Percentiles rank a stretch among this genome's conserved stretches.
phyloP scores from a whole-genome alignment of 768 basidiomycete species.

The Strobilomyces echinocephalus region DNA sequence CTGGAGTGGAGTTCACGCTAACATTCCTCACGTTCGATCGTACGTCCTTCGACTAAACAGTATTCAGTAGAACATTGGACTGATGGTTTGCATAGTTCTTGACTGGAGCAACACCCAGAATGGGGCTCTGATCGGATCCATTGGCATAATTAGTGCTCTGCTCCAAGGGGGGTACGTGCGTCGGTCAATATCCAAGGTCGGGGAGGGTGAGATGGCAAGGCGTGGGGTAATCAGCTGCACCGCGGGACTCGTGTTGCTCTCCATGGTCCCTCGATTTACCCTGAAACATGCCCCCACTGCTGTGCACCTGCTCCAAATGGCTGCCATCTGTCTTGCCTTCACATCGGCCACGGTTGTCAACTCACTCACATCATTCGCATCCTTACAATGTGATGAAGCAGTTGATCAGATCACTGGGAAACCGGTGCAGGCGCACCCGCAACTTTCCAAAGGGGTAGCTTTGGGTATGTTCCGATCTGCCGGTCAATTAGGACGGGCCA shows the following conservation, averaged over 20 bases:
- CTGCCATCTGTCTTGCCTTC: conserved; percentile 84
- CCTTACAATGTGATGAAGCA: conserved; percentile 81
- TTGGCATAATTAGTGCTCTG: conserved; percentile 85
- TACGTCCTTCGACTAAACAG: conserved; percentile 41
- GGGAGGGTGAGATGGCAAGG: conserved; percentile 80
- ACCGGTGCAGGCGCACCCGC: conserved; percentile 49
- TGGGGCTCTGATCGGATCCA: conserved; percentile 76
- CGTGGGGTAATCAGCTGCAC: conserved; percentile 75
- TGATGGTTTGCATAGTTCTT: conserved; percentile 49
- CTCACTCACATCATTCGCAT: conserved; percentile 85
- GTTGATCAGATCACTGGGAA: conserved; percentile 56
- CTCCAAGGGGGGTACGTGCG: conserved; percentile 95
- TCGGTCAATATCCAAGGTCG: conserved; percentile 64
- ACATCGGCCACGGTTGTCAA: conserved; percentile 96
- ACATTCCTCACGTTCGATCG: conserved; percentile 92
- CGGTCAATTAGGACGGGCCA: conserved; percentile 91
- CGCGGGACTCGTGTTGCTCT: conserved; percentile 63
- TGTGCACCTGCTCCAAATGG: conserved; percentile 54
- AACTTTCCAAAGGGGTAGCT: conserved; percentile 79
- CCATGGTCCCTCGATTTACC: conserved; percentile 59
- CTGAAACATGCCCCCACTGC: conserved; percentile 39
- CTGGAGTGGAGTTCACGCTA: conserved; percentile 94
- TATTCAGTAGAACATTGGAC: neutral
- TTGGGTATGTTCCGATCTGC: conserved; percentile 83
- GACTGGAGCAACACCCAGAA: conserved; percentile 90